Base-by-base conservation (phyloP, 208 protist species). In the Borovskyia barvae region DNA sequence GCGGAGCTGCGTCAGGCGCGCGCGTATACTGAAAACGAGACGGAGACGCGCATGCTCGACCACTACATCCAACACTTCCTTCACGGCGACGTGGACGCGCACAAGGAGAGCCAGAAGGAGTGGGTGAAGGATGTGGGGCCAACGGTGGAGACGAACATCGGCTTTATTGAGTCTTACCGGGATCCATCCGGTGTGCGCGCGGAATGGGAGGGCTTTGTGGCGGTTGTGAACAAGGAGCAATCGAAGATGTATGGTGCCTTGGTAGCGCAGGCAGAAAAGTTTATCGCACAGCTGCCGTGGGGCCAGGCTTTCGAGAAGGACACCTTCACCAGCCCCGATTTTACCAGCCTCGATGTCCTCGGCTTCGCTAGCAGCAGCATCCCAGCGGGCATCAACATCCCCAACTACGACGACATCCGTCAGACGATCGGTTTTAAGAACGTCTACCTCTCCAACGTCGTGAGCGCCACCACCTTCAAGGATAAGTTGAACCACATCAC, bases 91-190 rank as follows among this genome's bases (percentile, higher is more conserved):
- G 85, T 97, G 15, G 52, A 97, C 19, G 87, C 37, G 32, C 87
- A 96, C 87, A 96, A 91, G 54, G 83, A 90, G 42, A 83, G 76
- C 15, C 92, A 97, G 72, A 77, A 69, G 47, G 63, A 65, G 62
- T 98, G 95, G 95, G 83, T 98, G 51, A 85, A 89, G 74, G 92
- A 98, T 52, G 59, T 86, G n/a, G 78, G 75, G 4, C 95, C 95
- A 8, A 67, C 66, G 7, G 90, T 98, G 41, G 94, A 98, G 76
- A 93, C 84, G 17, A 97, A 98, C 72, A 94, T 98, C 58, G 94
- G 94, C 52, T 98, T 97, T 68, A 94, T 97, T 49, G 94, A 97
- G 74, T 83, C 80, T 12, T 97, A 97, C 77, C 76, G 93, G 33
- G 93, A 97, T 66, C 91, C 91, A 25, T 78, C 82, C 56, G 91